Conservation (phyloP, 257 asterid genomes). For the Solanum tarijense region DNA sequence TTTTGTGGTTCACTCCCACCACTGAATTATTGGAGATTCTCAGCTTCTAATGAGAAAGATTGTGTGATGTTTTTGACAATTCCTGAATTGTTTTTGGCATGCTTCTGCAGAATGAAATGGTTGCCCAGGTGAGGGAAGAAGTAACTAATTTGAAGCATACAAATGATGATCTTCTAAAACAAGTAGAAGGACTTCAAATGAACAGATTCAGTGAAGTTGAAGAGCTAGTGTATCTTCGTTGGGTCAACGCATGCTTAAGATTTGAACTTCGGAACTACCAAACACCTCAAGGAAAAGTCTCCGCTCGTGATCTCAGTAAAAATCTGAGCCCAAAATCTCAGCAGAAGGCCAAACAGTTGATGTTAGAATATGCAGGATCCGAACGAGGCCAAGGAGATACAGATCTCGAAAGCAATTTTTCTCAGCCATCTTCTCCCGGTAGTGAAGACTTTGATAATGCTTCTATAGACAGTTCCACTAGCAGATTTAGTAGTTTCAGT, state of each 20-base stretch:
- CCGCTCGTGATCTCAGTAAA: slow-evolving; percentile 79
- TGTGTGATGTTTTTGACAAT: neutral
- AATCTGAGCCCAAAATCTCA: slow-evolving; percentile 86
- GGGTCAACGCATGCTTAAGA: slow-evolving; percentile 93
- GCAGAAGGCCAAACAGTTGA: slow-evolving; percentile 76
- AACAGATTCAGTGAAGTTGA: slow-evolving; percentile 95
- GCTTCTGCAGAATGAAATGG: slow-evolving; percentile 69
- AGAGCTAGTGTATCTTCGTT: slow-evolving; percentile 95
- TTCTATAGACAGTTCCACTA: slow-evolving; percentile 62
- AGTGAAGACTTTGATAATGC: slow-evolving; percentile 80
- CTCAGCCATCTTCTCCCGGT: slow-evolving; percentile 71
- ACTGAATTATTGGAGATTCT: neutral
- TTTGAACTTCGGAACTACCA: slow-evolving; percentile 83
- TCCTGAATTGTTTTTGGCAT: slow-evolving; percentile 12
- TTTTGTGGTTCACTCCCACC: neutral
- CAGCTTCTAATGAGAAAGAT: neutral
- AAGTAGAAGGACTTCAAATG: slow-evolving; percentile 96
- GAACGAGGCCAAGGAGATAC: slow-evolving; percentile 96
- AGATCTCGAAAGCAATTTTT: slow-evolving; percentile 77
- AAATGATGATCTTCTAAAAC: slow-evolving; percentile 81
- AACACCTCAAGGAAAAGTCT: slow-evolving; percentile 61
- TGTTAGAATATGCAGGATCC: slow-evolving; percentile 89
- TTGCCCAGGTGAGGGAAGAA: slow-evolving; percentile 71
- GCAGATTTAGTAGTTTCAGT: slow-evolving; percentile 60
- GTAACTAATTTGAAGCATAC: slow-evolving; percentile 49